These are phyloP conservation scores for Penicillium egyptiacum DNA, from an alignment of 495 filamentous ascomycete genomes.

Conservation along the genomic window DNA sequence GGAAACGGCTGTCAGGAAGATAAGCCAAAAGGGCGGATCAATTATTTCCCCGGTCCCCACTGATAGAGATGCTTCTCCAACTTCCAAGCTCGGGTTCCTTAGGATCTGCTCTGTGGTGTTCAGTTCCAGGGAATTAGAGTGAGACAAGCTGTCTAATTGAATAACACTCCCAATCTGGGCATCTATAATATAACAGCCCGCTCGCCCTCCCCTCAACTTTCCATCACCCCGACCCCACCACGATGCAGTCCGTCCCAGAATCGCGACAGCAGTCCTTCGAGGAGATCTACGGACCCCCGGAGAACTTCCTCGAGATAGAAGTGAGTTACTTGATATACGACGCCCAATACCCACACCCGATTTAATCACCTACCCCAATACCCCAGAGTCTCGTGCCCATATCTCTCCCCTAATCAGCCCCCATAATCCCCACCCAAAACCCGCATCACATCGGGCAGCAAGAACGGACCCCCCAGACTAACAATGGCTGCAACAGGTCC, in stretches of 20 bases:
- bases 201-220: not conserved
- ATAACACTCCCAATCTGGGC: not conserved
- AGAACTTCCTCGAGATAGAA: slow-evolving; percentile 99
- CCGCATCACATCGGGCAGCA: not conserved
- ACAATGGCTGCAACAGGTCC: slow-evolving; percentile 54
- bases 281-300: slow-evolving; percentile 97
- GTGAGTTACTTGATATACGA: slow-evolving; percentile 46
- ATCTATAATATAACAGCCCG: not conserved
- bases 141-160: slow-evolving; percentile 1
- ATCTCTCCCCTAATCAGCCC: slow-evolving; percentile 10
- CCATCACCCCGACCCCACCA: slow-evolving; percentile 28
- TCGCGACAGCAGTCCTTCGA: slow-evolving; percentile 92
- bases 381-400: slow-evolving; percentile 16
- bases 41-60: slow-evolving; percentile 17
- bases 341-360: not conserved
- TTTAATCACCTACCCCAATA: not conserved
- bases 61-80: slow-evolving; percentile 16
- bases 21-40: slow-evolving; percentile 20
- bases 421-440: slow-evolving; percentile 10
- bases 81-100: slow-evolving; percentile 5
- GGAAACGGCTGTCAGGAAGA: slow-evolving; percentile 4
- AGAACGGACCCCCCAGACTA: not conserved
- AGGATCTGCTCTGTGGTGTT: not conserved
- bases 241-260: slow-evolving; percentile 80
- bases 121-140: not conserved